Base-by-base conservation (phyloP, 192 early-diverging fungal genomes). In the Coemansia sp. region DNA sequence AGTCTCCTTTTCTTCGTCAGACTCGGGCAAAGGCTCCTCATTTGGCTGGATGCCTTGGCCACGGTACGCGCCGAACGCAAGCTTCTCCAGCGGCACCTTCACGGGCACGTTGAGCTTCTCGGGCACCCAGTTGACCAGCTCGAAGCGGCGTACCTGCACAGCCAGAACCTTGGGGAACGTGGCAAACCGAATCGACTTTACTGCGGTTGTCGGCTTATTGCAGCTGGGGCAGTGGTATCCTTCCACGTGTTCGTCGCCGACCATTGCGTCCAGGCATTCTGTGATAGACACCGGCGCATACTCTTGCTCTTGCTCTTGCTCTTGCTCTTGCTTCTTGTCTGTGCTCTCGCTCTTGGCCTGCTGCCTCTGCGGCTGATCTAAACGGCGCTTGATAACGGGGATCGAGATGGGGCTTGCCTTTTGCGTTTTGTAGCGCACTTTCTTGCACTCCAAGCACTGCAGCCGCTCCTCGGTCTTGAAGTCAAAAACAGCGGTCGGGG, bases 71-170 rank as follows among this genome's bases (percentile, higher is more conserved):
- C 90, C 90, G 23, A 99, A 74, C 58, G 90, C 84, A 42, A 90
- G 66, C 1, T 58, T 16, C 4, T 62, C 84, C 8, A 82, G 76
- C 18, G 88, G 77, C 53, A 89, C 79, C 30, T 81, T 61, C n/a
- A 91, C 72, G 0, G 87, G 83, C 0, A 90, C 84, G 58, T 81
- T 87, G 25, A 84, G 70, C 72, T 84, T 84, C 33, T 64, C 84
- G 57, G 86, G 94, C 64, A 92, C 95, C 92, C 87, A 95, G 83
- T 88, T 91, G 68, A 87, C 91, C 67, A 84, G 84, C 63, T 85
- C 89, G 75, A 90, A 95, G 64, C 87, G 87, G 58, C 81, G 82
- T 70, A 82, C 88, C 39, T 89, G 91, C 75, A 88, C 79, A 7
- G 86, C 91, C 57, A 92, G 83, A 49, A 85, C 82, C 70, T 86